Percentiles rank a stretch among this genome's conserved stretches.
phyloP scores from a whole-genome alignment of 2,329 filamentous ascomycete species.

The Colletotrichum zoysiae region DNA sequence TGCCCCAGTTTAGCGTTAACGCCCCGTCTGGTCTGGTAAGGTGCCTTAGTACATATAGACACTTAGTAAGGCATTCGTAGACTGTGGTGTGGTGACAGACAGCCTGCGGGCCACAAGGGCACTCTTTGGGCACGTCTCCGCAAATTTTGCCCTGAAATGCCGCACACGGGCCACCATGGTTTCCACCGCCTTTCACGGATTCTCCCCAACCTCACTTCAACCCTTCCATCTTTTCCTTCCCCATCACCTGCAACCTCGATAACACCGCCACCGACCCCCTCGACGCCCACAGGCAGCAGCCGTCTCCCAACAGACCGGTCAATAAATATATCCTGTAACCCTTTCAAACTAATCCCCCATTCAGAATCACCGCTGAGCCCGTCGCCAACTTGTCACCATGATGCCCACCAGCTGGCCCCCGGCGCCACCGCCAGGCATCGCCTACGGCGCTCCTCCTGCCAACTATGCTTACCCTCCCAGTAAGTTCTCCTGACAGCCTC shows the following conservation, averaged over 20 bases:
- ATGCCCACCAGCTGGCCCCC: constrained; percentile 50
- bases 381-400: constrained; percentile 44
- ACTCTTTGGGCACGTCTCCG: constrained; percentile 21
- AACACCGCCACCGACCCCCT: not conserved
- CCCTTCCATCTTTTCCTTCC: not conserved
- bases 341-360: constrained; percentile 29
- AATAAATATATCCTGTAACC: constrained; percentile 2
- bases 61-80: not conserved
- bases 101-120: constrained; percentile 9
- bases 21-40: not conserved
- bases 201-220: constrained; percentile 28
- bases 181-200: constrained; percentile 32
- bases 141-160: constrained; percentile 32
- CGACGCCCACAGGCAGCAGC: not conserved
- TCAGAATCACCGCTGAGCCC: constrained; percentile 12
- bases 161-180: constrained; percentile 36
- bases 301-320: not conserved
- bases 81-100: constrained; percentile 1
- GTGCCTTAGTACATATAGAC: too few relatives aligned
- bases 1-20: constrained; percentile 17
- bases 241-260: not conserved
- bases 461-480: constrained; percentile 56
- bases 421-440: constrained; percentile 55
- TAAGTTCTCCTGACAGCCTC: constrained; percentile 46
- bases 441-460: constrained; percentile 50